These are phyloP conservation scores for Psidium guajava DNA, from an alignment of 345 rosid species.

Conservation along the genomic window DNA sequence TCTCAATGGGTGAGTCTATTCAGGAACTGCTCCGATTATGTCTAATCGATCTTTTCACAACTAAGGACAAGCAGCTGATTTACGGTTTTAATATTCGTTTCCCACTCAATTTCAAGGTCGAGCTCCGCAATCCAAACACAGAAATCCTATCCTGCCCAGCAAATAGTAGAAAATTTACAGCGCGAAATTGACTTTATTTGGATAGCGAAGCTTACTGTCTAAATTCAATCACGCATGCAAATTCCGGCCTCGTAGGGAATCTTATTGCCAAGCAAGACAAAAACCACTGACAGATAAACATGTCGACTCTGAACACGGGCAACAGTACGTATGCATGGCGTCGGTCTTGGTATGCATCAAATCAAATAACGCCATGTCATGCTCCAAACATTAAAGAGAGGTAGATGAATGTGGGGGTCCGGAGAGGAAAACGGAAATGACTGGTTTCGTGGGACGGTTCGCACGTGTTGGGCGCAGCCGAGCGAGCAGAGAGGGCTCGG, in stretches of 20 bases:
- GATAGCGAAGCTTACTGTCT: neutral
- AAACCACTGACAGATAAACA: neutral
- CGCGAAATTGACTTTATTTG: neutral
- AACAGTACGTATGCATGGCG: neutral
- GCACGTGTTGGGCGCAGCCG: too few species aligned
- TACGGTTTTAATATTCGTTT: neutral
- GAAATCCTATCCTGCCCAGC: neutral
- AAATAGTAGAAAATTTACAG: neutral
- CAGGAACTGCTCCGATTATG: neutral
- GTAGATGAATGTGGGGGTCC: neutral
- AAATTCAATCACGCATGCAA: neutral
- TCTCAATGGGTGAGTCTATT: neutral
- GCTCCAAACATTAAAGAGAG: neutral
- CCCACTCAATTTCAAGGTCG: neutral
- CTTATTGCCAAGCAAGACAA: neutral
- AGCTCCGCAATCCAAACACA: neutral
- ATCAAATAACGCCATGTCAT: neutral
- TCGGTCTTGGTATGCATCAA: neutral
- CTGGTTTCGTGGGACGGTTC: neutral
- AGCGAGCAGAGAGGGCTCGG: neutral
- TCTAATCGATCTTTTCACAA: neutral
- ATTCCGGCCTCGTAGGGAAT: neutral
- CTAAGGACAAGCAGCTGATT: neutral
- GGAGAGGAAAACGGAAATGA: neutral
- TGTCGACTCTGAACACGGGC: neutral